Evolutionary conservation across 129 eudicot species (phyloP).

Genomic region (Calendula officinalis): DNA sequence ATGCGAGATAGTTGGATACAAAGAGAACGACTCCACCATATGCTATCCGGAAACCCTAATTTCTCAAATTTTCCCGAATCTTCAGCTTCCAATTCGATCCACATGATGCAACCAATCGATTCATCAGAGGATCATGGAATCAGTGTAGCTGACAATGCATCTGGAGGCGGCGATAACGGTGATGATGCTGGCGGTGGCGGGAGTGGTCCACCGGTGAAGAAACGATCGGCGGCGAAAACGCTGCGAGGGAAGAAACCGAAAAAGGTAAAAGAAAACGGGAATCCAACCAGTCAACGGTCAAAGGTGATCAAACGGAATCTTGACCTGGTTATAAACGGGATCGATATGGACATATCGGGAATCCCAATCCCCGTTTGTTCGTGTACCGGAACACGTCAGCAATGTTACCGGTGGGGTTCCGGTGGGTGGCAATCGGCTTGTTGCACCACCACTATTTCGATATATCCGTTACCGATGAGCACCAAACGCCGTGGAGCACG

Average conservation of each 20-base stretch:
- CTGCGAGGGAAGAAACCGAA: conserved; percentile 56
- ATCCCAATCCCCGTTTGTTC: conserved; percentile 91
- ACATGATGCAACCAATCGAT: conserved; percentile 54
- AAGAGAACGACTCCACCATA: conserved; percentile 44
- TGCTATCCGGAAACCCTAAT: conserved; percentile 54
- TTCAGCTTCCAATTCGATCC: conserved; percentile 48
- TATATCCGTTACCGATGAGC: conserved; percentile 94
- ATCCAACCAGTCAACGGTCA: conserved; percentile 45
- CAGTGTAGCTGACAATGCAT: conserved; percentile 37
- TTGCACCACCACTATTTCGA: conserved; percentile 82
- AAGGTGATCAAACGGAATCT: conserved; percentile 57
- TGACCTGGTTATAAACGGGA: conserved; percentile 72
- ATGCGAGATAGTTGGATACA: conserved; percentile 64
- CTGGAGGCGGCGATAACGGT: too few species aligned
- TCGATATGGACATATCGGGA: conserved; percentile 83
- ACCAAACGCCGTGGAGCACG: conserved; percentile 89
- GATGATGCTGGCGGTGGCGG: conserved; percentile 14
- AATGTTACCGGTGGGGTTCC: conserved; percentile 92
- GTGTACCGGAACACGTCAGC: conserved; percentile 81
- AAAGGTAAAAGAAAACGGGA: conserved; percentile 55
- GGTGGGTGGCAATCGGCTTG: conserved; percentile 99
- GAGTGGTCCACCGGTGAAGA: conserved; percentile 42
- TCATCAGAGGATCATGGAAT: conserved; percentile 25
- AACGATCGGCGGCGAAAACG: conserved; percentile 46
- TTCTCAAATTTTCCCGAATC: conserved; percentile 37